Evolutionary conservation across 306 rosid genomes (phyloP).

Genomic region (Myrica gale): DNA sequence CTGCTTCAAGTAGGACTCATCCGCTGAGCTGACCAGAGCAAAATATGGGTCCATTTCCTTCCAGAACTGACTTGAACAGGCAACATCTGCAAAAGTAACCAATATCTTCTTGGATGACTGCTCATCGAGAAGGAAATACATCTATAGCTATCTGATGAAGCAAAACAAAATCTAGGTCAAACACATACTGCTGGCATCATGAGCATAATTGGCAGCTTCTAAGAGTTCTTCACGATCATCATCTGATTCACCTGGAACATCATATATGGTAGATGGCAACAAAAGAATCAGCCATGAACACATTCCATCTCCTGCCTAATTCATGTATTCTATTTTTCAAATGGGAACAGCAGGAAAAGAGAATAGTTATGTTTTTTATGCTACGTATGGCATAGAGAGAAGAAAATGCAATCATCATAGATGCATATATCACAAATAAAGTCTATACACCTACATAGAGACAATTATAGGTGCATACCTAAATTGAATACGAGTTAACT

Average conservation of each 20-base stretch:
- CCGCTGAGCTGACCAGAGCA: constrained; percentile 54
- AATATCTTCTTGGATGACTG: not conserved
- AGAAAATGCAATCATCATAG: not conserved
- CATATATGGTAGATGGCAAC: constrained; percentile 22
- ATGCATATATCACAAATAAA: not conserved
- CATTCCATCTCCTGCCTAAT: not conserved
- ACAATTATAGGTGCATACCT: not conserved
- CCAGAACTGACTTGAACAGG: constrained; percentile 80
- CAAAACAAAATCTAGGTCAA: constrained; percentile 15
- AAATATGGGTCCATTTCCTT: constrained; percentile 66
- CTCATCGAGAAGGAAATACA: not conserved
- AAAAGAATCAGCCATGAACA: constrained; percentile 15
- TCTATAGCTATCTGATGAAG: not conserved
- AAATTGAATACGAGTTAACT: not conserved
- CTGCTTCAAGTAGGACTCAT: constrained; percentile 56
- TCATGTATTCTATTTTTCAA: not conserved
- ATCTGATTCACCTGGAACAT: constrained; percentile 60
- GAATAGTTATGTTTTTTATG: not conserved
- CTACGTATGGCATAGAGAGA: not conserved
- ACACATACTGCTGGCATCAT: constrained; percentile 64
- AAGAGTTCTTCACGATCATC: constrained; percentile 71
- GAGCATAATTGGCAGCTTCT: constrained; percentile 69
- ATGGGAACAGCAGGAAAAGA: not conserved
- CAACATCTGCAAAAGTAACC: constrained; percentile 49
- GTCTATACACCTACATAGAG: not conserved